A percentile compares a stretch with the other conserved stretches of the same genome.
phyloP scores from a whole-genome alignment of 2,329 filamentous ascomycete genomes.

The Aspergillus vadensis region DNA sequence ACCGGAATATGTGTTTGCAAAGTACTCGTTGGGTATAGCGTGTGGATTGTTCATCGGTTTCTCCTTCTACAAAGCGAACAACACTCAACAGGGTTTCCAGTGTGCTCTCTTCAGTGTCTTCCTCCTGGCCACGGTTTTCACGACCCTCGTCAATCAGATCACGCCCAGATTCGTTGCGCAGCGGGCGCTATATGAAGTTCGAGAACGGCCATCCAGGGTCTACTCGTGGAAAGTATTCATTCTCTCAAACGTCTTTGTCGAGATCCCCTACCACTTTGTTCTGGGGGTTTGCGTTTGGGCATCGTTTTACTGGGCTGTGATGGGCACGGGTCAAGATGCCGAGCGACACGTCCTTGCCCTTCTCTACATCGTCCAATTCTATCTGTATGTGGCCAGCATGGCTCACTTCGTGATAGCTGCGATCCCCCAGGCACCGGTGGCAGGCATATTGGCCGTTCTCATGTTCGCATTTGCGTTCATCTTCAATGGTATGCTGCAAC shows the following conservation, averaged over 20 bases:
- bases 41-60: conserved; percentile 74
- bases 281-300: conserved; percentile 73
- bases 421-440: conserved; percentile 73
- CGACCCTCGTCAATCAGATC: conserved; percentile 52
- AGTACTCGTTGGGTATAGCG: conserved; percentile 66
- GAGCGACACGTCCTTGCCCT: conserved; percentile 74
- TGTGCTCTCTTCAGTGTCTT: conserved; percentile 86
- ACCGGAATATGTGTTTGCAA: conserved; percentile 82
- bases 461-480: conserved; percentile 82
- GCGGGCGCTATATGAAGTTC: conserved; percentile 77
- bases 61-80: conserved; percentile 70
- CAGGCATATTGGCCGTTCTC: conserved; percentile 72
- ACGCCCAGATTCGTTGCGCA: conserved; percentile 85
- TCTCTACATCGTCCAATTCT: conserved; percentile 72
- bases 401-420: conserved; percentile 76
- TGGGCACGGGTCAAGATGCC: conserved; percentile 62
- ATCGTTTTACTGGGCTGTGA: conserved; percentile 82
- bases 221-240: conserved; percentile 86
- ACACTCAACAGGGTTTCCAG: conserved; percentile 73
- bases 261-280: conserved; percentile 80
- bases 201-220: conserved; percentile 77
- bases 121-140: conserved; percentile 63
- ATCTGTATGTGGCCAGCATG: conserved; percentile 80
- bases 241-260: conserved; percentile 78
- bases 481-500: conserved; percentile 70